These are phyloP conservation scores for Quillaja saponaria DNA, from an alignment of 306 rosid species.

Conservation along the genomic window DNA sequence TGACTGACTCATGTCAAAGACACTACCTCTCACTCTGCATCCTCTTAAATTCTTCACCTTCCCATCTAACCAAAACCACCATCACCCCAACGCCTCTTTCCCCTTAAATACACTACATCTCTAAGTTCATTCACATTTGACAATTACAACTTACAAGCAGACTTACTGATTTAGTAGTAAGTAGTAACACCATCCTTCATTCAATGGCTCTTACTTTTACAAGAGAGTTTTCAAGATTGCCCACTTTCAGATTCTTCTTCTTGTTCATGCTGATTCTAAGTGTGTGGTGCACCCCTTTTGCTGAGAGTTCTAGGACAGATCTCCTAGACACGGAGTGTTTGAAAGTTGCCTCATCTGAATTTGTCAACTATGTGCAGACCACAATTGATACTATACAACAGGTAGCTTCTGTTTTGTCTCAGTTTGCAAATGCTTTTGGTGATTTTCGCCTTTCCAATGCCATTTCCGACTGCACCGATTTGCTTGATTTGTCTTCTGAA, in stretches of 20 bases:
- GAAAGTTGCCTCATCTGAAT: constrained; percentile 47
- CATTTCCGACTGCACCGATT: constrained; percentile 67
- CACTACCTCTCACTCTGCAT: not conserved
- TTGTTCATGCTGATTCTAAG: constrained; percentile 21
- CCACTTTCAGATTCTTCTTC: not conserved
- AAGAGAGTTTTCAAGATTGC: constrained; percentile 10
- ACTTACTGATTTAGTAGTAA: not conserved
- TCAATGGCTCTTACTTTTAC: constrained; percentile 38
- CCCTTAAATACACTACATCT: constrained; percentile 35
- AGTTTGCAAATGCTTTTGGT: constrained; percentile 34
- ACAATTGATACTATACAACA: constrained; percentile 31
- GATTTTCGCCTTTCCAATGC: constrained; percentile 60
- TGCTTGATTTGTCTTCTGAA: constrained; percentile 61
- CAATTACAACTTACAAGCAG: not conserved
- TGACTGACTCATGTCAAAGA: not conserved
- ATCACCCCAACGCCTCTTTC: constrained; percentile 1
- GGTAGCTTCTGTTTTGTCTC: constrained; percentile 54
- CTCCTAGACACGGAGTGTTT: constrained; percentile 30
- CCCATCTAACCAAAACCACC: constrained; percentile 34
- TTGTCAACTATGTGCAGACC: constrained; percentile 36
- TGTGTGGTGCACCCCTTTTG: constrained; percentile 8
- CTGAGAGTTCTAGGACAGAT: not conserved
- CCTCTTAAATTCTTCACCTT: constrained; percentile 68
- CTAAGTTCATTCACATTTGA: not conserved
- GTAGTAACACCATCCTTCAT: not conserved